Evolutionary conservation across 257 asterid species (phyloP), one percentile per base, ranked within the genome.

Genomic region (Ilex aquifolium): DNA sequence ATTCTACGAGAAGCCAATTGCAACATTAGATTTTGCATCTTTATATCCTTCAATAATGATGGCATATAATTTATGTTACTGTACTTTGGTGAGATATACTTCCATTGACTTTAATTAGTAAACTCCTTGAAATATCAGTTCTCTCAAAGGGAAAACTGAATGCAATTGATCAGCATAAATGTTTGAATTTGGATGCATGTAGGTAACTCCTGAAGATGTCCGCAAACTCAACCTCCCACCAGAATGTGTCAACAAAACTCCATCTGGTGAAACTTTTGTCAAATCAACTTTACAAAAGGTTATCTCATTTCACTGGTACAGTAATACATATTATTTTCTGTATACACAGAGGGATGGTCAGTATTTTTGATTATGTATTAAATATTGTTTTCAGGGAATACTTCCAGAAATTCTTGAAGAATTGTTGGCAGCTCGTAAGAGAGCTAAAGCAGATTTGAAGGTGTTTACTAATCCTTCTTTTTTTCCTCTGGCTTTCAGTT

Each of bases 401-500:
- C 90, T 93, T 57, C 99, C 97, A 29, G 99, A 93, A 80, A 93
- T 93, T 78, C 97, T 93, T 59, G 99, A 93, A 82, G 99, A 93
- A 65, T 89, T 93, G 76, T 74, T 93, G 85, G 68, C 86, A 57
- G 99, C 99, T 75, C 96, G 99, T 65, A 93, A 72, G 79, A 87
- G 96, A 76, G 99, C 97, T 32, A 93, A 93, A 80, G 99, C 94
- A 16, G 99, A 93, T 82, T 79, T 93, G 77, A 93, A 93, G 97
- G 99, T 93, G 60, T 67, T 67, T 21, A n/a, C 44, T 42, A 10
- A 30, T 66, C 32, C 60, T 59, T 29, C 65, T 55, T 61, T 13
- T 61, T 64, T 39, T 65, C 15, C 27, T 69, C 4, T 67, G 27
- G 6, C 48, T 39, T 62, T 60, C 7, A 36, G 42, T 36, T 36